Percentiles rank a stretch among this genome's conserved stretches.
These are phyloP conservation scores for Penicillium pulvis DNA, from an alignment of 495 filamentous ascomycete species.

Conservation along the genomic window DNA sequence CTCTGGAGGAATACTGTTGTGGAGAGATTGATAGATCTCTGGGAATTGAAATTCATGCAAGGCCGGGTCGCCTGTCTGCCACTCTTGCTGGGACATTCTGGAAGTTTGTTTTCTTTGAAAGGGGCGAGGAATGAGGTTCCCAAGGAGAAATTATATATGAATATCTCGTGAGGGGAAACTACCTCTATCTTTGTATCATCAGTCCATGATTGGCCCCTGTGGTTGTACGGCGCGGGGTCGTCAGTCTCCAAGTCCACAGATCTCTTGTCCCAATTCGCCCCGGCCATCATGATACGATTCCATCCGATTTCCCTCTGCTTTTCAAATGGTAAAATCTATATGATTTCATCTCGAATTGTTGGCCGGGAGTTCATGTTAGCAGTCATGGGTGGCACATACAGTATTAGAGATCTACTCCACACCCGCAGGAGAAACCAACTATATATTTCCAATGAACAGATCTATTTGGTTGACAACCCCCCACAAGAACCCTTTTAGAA, in stretches of 20 bases:
- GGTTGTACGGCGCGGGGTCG: slow-evolving; percentile 6
- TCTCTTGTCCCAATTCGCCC: background rate
- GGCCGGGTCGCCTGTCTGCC: slow-evolving; percentile 4
- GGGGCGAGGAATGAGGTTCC: too few species aligned
- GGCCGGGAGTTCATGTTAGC: too few species aligned
- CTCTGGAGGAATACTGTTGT: slow-evolving; percentile 40
- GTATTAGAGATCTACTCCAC: background rate
- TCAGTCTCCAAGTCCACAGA: background rate
- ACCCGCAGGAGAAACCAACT: background rate
- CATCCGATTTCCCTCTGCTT: background rate
- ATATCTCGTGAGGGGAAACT: background rate
- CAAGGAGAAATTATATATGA: background rate
- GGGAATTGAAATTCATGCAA: slow-evolving; percentile 28
- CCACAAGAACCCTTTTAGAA: background rate
- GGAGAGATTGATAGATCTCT: slow-evolving; percentile 32
- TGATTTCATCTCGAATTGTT: background rate
- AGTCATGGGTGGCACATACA: background rate
- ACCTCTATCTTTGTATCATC: slow-evolving; percentile 1
- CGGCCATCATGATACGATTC: background rate
- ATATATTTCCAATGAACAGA: background rate
- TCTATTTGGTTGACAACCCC: background rate
- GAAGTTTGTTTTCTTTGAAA: background rate
- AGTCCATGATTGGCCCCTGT: background rate
- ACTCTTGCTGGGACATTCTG: slow-evolving; percentile 15
- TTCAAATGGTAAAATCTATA: background rate